Conservation (phyloP, 495 filamentous ascomycete genomes). For the Tuber umbilicatum region DNA sequence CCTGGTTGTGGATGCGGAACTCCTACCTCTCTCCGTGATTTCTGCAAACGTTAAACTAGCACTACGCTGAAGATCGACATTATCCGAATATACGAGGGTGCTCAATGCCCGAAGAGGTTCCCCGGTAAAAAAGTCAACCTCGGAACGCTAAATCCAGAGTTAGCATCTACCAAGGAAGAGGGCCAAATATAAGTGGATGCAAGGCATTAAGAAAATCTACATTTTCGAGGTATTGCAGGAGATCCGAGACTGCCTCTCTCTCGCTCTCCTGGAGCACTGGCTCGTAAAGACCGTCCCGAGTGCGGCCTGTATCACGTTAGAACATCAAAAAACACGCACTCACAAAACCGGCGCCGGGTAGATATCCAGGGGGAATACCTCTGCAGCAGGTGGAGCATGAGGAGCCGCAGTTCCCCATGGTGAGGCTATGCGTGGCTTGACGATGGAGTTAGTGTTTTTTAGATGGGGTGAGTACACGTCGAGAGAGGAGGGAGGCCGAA, state of each 20-base stretch:
- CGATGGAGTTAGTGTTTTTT: conserved; percentile 16
- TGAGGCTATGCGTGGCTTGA: conserved; percentile 21
- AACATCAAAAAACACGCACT: conserved; percentile 31
- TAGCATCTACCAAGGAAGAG: conserved; percentile 27
- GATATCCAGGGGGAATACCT: conserved; percentile 42
- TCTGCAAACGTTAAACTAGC: conserved; percentile 98
- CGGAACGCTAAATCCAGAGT: conserved; percentile 60
- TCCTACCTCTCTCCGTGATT: conserved; percentile 92
- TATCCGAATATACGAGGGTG: conserved; percentile 95
- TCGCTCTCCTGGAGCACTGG: conserved; percentile 92
- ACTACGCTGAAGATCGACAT: conserved; percentile 95
- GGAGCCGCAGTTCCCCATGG: conserved; percentile 47
- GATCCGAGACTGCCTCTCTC: conserved; percentile 91
- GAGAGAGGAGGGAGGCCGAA: conserved; percentile 17
- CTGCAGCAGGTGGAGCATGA: conserved; percentile 51
- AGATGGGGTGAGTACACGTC: conserved; percentile 9
- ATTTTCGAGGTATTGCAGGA: conserved; percentile 92
- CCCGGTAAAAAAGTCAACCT: conserved; percentile 96
- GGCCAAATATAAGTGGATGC: conserved; percentile 8
- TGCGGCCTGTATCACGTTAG: conserved; percentile 55
- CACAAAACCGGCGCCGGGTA: conserved; percentile 6
- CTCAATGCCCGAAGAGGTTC: conserved; percentile 91
- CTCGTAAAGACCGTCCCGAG: conserved; percentile 91
- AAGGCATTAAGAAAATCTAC: conserved; percentile 50
- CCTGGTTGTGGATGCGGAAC: conserved; percentile 5